phyloP scores from a whole-genome alignment of 257 asterid genomes.

The Gynochthodes officinalis region DNA sequence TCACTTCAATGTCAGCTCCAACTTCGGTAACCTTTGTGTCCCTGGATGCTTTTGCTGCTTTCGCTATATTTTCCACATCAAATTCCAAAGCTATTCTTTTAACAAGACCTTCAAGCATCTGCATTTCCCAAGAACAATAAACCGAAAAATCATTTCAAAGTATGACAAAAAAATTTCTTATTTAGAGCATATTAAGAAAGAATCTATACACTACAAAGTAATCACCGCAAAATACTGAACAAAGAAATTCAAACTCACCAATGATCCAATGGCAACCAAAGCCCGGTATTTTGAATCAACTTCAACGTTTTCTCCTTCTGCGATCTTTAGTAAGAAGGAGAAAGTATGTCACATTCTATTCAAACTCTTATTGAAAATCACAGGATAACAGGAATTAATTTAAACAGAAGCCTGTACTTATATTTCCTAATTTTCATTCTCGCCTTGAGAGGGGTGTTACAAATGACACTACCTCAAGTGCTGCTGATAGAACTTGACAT shows the following conservation, averaged over 20 bases:
- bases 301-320: constrained; percentile 71
- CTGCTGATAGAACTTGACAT: constrained; percentile 97
- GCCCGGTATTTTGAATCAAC: constrained; percentile 79
- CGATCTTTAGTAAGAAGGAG: constrained; percentile 51
- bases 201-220: background rate
- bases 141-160: background rate
- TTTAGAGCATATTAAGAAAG: background rate
- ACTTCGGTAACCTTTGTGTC: constrained; percentile 82
- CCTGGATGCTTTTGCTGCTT: constrained; percentile 69
- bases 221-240: background rate
- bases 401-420: background rate
- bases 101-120: constrained; percentile 93
- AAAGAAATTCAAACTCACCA: constrained; percentile 43
- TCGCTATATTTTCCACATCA: constrained; percentile 70
- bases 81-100: constrained; percentile 78
- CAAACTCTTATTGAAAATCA: background rate
- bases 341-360: constrained; percentile 4
- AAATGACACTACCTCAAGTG: constrained; percentile 63
- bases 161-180: background rate
- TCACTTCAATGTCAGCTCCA: constrained; percentile 82
- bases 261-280: constrained; percentile 93
- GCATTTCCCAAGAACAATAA: constrained; percentile 10
- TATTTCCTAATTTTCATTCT: background rate
- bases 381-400: background rate
- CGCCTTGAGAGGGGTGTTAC: background rate